Evolutionary conservation across 192 early-diverging fungal genomes (phyloP), one percentile per base, ranked within the genome.

Genomic region (Chytriomyces hyalinus): DNA sequence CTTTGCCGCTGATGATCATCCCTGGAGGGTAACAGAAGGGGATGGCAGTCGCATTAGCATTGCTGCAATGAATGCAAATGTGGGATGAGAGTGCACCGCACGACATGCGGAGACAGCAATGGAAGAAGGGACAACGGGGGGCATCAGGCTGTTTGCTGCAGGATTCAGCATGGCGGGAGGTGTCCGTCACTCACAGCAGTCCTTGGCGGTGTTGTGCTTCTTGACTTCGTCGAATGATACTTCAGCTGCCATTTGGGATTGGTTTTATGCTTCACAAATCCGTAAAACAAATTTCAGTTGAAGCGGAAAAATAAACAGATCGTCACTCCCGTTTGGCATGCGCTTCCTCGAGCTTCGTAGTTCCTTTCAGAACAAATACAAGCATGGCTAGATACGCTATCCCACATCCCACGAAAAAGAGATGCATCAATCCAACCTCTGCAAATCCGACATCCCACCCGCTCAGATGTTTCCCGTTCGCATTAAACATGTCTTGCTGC

Each of bases 151-250:
- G 80, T 53, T 84, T 75, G 5, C 78, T 62, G 46, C 79, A 24
- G 82, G 53, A 20, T 13, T n/a, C 53, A 57, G 20, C 13, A 57
- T 13, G 13, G 20, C 53, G 53, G 20, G 20, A n/a, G 53, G 15
- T 1, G 13, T 57, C 53, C 13, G 3, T 20, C 53, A 57, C 53
- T 57, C 53, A 57, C 87, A 88, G 80, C 86, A 88, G 76, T 88
- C 84, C 26, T 60, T 49, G 43, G 49, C 59, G 43, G 72, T 79
- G 76, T 50, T 66, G 73, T 88, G 87, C 65, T 77, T 84, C 69
- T 53, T 48, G 49, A 88, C 65, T 57, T 88, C 85, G 17, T 65
- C 67, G 11, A 65, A 67, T 6, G 70, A 50, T 45, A 83, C 3
- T 8, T 15, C 44, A 13, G 26, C 13, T 11, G 65, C 20, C 62